Evolutionary conservation across 345 rosid genomes (phyloP).

Genomic region (Sapria himalayana): DNA sequence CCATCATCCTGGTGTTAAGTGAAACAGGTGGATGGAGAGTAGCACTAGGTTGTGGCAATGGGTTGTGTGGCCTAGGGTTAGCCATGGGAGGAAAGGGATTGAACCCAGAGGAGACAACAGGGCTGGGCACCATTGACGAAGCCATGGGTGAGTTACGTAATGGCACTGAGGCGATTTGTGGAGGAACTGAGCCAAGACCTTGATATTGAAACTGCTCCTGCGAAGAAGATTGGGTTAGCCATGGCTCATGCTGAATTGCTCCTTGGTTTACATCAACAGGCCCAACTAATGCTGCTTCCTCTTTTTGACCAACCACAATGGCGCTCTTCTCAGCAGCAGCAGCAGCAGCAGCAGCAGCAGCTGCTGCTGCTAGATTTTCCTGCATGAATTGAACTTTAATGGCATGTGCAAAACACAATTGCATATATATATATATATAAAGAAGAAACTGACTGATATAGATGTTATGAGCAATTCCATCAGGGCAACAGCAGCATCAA

Average conservation of each 20-base stretch:
- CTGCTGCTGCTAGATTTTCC: constrained; percentile 40
- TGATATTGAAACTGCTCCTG: constrained; percentile 33
- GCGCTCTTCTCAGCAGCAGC: constrained; percentile 20
- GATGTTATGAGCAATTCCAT: constrained; percentile 65
- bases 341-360: constrained; percentile 16
- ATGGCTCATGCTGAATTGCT: constrained; percentile 13
- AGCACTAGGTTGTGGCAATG: too few relatives aligned
- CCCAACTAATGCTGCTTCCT: constrained; percentile 9
- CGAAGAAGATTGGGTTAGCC: constrained; percentile 17
- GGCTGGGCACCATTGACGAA: too few relatives aligned
- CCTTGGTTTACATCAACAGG: constrained; percentile 12
- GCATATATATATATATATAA: not conserved
- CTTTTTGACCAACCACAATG: constrained; percentile 15
- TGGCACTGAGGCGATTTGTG: too few relatives aligned
- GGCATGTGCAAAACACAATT: too few relatives aligned
- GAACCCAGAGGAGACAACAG: too few relatives aligned
- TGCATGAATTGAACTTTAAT: constrained; percentile 11
- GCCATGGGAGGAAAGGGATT: too few relatives aligned
- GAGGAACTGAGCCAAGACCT: too few relatives aligned
- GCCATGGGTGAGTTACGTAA: too few relatives aligned
- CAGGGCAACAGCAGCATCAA: constrained; percentile 66
- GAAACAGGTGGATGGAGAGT: too few relatives aligned
- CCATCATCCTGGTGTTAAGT: too few relatives aligned
- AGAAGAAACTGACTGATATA: constrained; percentile 46
- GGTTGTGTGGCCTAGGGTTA: too few relatives aligned